Percentiles rank a stretch among this genome's conserved stretches.
These are phyloP conservation scores for Boletus reticuloceps DNA, from an alignment of 768 basidiomycete species.

Conservation along the genomic window DNA sequence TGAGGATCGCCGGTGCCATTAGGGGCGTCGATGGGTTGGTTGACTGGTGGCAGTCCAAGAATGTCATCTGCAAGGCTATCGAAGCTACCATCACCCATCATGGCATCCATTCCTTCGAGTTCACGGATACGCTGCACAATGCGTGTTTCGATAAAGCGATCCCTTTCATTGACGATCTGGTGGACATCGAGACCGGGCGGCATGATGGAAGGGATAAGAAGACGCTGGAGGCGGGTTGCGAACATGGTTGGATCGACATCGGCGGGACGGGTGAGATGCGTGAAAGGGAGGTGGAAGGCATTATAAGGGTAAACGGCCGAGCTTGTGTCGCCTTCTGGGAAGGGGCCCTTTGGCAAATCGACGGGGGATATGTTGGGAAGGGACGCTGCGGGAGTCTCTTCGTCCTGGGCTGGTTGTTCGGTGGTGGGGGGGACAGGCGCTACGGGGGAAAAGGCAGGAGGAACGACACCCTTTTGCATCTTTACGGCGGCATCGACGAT, in stretches of 20 bases:
- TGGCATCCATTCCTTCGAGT: conserved; percentile 75
- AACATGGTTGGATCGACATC: conserved; percentile 60
- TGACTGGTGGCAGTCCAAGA: conserved; percentile 2
- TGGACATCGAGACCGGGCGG: conserved; percentile 92
- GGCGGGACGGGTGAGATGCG: conserved; percentile 66
- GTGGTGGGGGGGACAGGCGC: conserved; percentile 26
- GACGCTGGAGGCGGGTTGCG: conserved; percentile 72
- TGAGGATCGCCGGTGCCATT: conserved; percentile 33
- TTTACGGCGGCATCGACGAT: conserved; percentile 77
- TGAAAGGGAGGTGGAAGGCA: conserved; percentile 81
- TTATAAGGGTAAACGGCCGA: conserved; percentile 93
- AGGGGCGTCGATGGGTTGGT: conserved; percentile 24
- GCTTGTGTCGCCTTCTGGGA: conserved; percentile 73
- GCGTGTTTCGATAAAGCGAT: conserved; percentile 86
- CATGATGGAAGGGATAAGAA: conserved; percentile 86
- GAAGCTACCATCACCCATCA: conserved; percentile 74
- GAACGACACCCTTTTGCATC: conserved; percentile 53
- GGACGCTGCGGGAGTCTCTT: conserved; percentile 43
- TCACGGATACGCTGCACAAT: conserved; percentile 87
- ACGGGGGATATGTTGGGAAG: conserved; percentile 44
- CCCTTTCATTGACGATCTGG: conserved; percentile 86
- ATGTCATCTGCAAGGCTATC: conserved; percentile 47
- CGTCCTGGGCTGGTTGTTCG: conserved; percentile 48
- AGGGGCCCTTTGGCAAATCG: conserved; percentile 69
- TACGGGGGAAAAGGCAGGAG: conserved; percentile 20